These are phyloP conservation scores for Leccinum obscurum DNA, from an alignment of 768 basidiomycete species.

Conservation along the genomic window DNA sequence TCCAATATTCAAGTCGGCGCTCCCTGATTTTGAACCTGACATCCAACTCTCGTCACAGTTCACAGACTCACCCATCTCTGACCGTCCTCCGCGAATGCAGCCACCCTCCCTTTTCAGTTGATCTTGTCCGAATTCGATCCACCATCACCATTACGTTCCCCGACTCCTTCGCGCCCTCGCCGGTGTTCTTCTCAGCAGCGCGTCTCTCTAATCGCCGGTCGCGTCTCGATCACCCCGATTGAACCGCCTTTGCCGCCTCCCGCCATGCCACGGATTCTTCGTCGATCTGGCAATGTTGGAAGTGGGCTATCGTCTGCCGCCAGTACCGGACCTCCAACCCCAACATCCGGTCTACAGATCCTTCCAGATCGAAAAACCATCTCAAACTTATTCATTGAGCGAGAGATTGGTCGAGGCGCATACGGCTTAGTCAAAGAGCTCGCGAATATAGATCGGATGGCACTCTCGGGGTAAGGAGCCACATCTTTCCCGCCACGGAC, in stretches of 20 bases:
- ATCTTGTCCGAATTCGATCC: slow-evolving; percentile 23
- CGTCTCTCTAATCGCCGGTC: slow-evolving; percentile 80
- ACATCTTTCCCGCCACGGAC: slow-evolving; percentile 6
- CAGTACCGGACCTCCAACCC: slow-evolving; percentile 67
- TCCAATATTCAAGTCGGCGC: slow-evolving; percentile 28
- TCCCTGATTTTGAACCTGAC: slow-evolving; percentile 24
- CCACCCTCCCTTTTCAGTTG: slow-evolving; percentile 18
- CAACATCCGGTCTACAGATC: slow-evolving; percentile 34
- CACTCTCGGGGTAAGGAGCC: slow-evolving; percentile 71
- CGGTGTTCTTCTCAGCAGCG: slow-evolving; percentile 82
- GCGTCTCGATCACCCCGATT: slow-evolving; percentile 73
- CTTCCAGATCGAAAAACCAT: slow-evolving; percentile 67
- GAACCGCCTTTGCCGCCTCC: slow-evolving; percentile 70
- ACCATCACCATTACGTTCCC: slow-evolving; percentile 44
- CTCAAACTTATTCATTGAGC: slow-evolving; percentile 81
- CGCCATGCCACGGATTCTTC: slow-evolving; percentile 59
- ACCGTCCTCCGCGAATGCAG: slow-evolving; percentile 32
- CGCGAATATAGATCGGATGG: slow-evolving; percentile 76
- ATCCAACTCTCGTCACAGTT: slow-evolving; percentile 31
- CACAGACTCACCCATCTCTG: slow-evolving; percentile 31
- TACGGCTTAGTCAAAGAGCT: slow-evolving; percentile 94
- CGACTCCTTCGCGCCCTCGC: slow-evolving; percentile 63
- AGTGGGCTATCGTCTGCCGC: slow-evolving; percentile 60
- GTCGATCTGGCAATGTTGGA: slow-evolving; percentile 60
- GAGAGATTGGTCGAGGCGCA: slow-evolving; percentile 90